Conservation (phyloP, 2,329 filamentous ascomycete species). For the Neofusicoccum laricinum region DNA sequence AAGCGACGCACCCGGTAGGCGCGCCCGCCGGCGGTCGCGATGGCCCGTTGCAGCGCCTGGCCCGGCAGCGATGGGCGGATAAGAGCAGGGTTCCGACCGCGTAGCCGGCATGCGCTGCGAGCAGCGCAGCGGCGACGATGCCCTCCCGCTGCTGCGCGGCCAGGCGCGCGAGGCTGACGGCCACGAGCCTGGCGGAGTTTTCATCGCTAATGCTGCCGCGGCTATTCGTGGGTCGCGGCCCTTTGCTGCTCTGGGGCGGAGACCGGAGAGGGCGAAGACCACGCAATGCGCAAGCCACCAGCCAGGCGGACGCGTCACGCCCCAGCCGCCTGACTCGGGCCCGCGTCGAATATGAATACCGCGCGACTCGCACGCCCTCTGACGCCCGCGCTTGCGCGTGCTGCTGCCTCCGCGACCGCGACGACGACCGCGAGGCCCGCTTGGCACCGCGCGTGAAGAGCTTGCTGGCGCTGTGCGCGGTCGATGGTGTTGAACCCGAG, state of each 20-base stretch:
- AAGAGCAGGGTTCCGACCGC: neutral
- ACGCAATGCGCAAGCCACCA: constrained; percentile 5
- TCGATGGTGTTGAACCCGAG: neutral
- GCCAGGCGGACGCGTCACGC: neutral
- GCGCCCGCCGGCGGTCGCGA: neutral
- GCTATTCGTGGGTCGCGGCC: neutral
- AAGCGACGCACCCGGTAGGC: neutral
- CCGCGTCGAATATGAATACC: neutral
- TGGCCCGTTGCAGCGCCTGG: neutral
- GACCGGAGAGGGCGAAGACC: neutral
- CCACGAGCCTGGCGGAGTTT: neutral
- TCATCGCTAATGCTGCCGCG: neutral
- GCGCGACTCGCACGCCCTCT: constrained; percentile 9
- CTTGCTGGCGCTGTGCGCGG: neutral
- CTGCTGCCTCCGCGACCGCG: neutral
- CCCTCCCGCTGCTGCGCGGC: neutral
- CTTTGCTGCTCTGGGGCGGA: neutral
- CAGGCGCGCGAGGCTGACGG: neutral
- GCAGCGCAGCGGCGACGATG: neutral
- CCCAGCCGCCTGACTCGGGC: constrained; percentile 1
- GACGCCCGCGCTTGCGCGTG: constrained; percentile 5
- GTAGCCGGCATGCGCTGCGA: neutral
- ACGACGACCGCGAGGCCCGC: neutral
- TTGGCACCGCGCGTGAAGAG: neutral
- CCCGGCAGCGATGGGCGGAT: neutral